Evolutionary conservation across 352 stramenopile genomes (phyloP).

Genomic region (Globisporangium rhizosaccharum): DNA sequence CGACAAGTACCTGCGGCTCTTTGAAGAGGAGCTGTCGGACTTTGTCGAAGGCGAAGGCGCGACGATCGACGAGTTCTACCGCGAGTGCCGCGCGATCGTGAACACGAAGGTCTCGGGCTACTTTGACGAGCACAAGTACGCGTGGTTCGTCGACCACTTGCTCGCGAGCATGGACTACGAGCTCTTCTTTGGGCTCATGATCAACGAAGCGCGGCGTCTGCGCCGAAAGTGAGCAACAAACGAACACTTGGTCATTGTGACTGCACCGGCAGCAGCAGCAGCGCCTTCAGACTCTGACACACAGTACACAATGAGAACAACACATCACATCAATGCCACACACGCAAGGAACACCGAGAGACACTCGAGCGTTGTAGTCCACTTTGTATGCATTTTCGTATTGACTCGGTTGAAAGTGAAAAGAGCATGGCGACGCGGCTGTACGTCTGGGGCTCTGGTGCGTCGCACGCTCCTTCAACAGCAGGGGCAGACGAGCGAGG

Average conservation of each 20-base stretch:
- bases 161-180: conserved; percentile 81
- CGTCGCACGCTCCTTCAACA: neutral
- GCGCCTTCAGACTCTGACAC: neutral
- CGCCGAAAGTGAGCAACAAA: conserved; percentile 39
- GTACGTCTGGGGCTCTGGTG: conserved; percentile 20
- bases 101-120: conserved; percentile 58
- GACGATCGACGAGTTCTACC: conserved; percentile 65
- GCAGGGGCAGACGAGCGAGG: neutral
- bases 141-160: conserved; percentile 75
- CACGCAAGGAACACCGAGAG: too few relatives aligned
- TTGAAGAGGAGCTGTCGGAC: conserved; percentile 66
- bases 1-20: conserved; percentile 66
- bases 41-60: conserved; percentile 67
- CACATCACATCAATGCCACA: too few relatives aligned
- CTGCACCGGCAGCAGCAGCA: neutral
- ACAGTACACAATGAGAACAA: too few relatives aligned
- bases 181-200: conserved; percentile 74
- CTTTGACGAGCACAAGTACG: conserved; percentile 65
- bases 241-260: neutral
- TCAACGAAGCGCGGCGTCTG: conserved; percentile 68
- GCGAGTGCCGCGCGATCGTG: conserved; percentile 53
- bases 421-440: conserved; percentile 1
- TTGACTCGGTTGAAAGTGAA: neutral
- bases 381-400: too few relatives aligned
- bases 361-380: too few relatives aligned